phyloP scores from a whole-genome alignment of 2,329 filamentous ascomycete species.

The Penicillium sp. region DNA sequence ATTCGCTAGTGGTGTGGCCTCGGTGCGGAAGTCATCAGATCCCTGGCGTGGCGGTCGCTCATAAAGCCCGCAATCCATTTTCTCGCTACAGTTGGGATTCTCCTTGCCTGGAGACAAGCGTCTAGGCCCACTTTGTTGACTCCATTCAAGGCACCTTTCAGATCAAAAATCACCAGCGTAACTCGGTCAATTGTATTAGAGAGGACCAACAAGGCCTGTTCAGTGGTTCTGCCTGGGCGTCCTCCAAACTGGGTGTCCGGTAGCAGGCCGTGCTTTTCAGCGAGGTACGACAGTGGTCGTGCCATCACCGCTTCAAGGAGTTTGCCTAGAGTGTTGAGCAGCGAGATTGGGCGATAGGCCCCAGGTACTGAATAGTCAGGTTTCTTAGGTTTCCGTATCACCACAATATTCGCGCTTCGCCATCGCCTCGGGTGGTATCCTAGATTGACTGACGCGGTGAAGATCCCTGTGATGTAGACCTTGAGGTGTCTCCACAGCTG shows the following conservation, averaged over 20 bases:
- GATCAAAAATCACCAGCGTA: constrained; percentile 1
- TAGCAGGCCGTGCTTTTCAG: constrained; percentile 13
- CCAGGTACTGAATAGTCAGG: constrained; percentile 24
- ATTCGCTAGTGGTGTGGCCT: constrained; percentile 4
- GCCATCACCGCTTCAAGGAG: constrained; percentile 21
- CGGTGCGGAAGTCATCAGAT: constrained; percentile 19
- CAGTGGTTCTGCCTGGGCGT: constrained; percentile 13
- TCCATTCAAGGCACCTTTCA: constrained; percentile 12
- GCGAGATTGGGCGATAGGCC: constrained; percentile 29
- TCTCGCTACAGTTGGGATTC: constrained; percentile 4
- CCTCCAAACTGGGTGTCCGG: constrained; percentile 17
- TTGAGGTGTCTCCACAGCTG: neutral
- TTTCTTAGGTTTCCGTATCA: constrained; percentile 28
- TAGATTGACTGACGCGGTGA: neutral
- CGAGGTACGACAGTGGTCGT: constrained; percentile 11
- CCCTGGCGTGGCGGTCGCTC: too few relatives aligned
- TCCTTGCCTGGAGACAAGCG: neutral
- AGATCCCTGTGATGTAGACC: neutral
- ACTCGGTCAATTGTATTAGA: constrained; percentile 11
- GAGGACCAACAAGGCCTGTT: constrained; percentile 15
- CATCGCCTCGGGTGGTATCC: constrained; percentile 21
- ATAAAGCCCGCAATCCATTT: too few relatives aligned
- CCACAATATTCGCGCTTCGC: constrained; percentile 21
- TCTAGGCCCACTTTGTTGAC: constrained; percentile 8
- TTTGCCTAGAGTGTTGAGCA: constrained; percentile 26